Percentiles rank a stretch among this genome's conserved stretches.
Conservation (phyloP, 2,329 filamentous ascomycete species). For the Fusarium sp. region DNA sequence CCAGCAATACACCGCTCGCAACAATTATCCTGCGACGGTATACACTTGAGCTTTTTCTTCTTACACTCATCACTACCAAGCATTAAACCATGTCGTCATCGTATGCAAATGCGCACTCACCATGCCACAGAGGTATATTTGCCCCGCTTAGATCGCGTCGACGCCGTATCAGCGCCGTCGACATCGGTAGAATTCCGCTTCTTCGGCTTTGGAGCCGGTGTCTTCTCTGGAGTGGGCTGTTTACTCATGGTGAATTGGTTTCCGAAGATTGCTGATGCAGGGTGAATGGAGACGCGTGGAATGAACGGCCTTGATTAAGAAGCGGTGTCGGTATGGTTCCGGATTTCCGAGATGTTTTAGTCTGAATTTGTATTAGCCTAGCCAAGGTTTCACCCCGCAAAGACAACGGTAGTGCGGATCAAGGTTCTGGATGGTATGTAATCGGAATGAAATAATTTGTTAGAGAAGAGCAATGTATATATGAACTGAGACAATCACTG, state of each 20-base stretch:
- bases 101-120: slow-evolving; percentile 28
- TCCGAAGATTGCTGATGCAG: slow-evolving; percentile 13
- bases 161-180: background rate
- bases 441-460: background rate
- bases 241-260: background rate
- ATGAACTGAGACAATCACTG: background rate
- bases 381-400: background rate
- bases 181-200: slow-evolving; percentile 31
- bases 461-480: background rate
- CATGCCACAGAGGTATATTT: slow-evolving; percentile 56
- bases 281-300: background rate
- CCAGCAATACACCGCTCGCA: slow-evolving; percentile 51
- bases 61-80: slow-evolving; percentile 54
- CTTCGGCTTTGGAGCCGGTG: slow-evolving; percentile 18
- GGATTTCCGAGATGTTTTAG: slow-evolving; percentile 25
- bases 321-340: slow-evolving; percentile 35
- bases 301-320: slow-evolving; percentile 4
- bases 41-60: slow-evolving; percentile 57
- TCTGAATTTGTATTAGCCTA: background rate
- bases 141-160: slow-evolving; percentile 49
- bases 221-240: background rate
- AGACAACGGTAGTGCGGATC: background rate
- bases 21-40: slow-evolving; percentile 42
- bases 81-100: slow-evolving; percentile 13
- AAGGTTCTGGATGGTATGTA: background rate